Evolutionary conservation across 495 filamentous ascomycete species (phyloP), one percentile per base, ranked within the genome.

Genomic region (Daldinia caldariorum): DNA sequence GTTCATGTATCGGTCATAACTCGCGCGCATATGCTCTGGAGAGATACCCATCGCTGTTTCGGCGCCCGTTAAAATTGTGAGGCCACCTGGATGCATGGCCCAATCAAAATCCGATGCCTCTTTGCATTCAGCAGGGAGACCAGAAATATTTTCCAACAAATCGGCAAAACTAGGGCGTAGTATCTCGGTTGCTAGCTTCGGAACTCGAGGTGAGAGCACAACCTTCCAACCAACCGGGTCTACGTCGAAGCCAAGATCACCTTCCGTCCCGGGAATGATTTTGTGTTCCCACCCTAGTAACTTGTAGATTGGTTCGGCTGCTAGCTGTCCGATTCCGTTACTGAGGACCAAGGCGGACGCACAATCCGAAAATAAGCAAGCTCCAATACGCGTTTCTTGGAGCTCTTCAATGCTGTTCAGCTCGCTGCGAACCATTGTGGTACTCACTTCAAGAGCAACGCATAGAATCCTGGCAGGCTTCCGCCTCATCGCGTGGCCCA

Each of bases 41-140:
- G 83, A 82, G 20, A 91, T 82, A 16, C 76, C 68, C 79, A 88
- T 81, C 9, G 78, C 81, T 39, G 77, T 76, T 74, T 90, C 84
- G 1, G 88, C 85, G 6, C 87, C 86, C 6, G 87, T 84, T 12
- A 91, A 81, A 58, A 91, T 90, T 8, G 88, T 87, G 14, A 84
- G 75, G 35, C 89, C 89, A 4, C 89, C 89, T 0, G 89, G 89
- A 71, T 91, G 89, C 66, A 91, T 81, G 0, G 88, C 89, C 89
- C 89, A 91, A 76, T 91, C 88, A 59, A 90, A 89, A 58, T 88
- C 86, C 0, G 73, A 51, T 1, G 87, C 79, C 1, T 41, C 57
- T 57, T 71, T 73, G 69, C 84, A 84, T 14, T 73, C 55, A 20
- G 74, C 74, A 6, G 82, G 80, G 4, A 88, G 74, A 5, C 74